Conservation (phyloP, 164 flowering plant genomes). For the Cinnamomum micranthum region DNA sequence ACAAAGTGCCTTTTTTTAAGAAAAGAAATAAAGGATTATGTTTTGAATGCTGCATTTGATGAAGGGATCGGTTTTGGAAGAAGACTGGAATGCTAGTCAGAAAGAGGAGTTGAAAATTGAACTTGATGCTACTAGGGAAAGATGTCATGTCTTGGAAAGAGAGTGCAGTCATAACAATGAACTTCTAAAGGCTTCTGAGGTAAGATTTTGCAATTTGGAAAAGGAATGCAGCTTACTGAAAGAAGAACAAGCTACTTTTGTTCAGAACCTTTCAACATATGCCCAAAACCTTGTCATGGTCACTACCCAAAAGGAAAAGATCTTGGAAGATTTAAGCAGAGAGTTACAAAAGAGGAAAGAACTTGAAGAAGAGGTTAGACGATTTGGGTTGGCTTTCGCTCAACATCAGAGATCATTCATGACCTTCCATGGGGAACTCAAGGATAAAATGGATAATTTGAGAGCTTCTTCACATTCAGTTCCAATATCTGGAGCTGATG, state of each 20-base stretch:
- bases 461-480: background rate
- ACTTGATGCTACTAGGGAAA: conserved; percentile 43
- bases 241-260: conserved; percentile 56
- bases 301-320: conserved; percentile 48
- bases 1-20: background rate
- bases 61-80: conserved; percentile 46
- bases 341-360: conserved; percentile 52
- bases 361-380: conserved; percentile 61
- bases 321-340: conserved; percentile 35
- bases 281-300: conserved; percentile 34
- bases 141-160: conserved; percentile 40
- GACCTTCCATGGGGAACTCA: conserved; percentile 55
- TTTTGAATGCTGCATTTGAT: conserved; percentile 29
- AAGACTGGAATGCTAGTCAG: conserved; percentile 35
- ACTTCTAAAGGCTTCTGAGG: conserved; percentile 47
- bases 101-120: conserved; percentile 46
- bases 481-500: background rate
- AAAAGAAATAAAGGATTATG: conserved; percentile 8
- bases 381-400: conserved; percentile 54
- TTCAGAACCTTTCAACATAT: conserved; percentile 37
- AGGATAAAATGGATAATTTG: conserved; percentile 48
- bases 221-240: conserved; percentile 47
- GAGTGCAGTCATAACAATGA: conserved; percentile 38
- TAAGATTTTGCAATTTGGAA: conserved; percentile 51
- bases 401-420: conserved; percentile 44